phyloP scores from a whole-genome alignment of 2,329 filamentous ascomycete species.

The Phyllosticta citriasiana region DNA sequence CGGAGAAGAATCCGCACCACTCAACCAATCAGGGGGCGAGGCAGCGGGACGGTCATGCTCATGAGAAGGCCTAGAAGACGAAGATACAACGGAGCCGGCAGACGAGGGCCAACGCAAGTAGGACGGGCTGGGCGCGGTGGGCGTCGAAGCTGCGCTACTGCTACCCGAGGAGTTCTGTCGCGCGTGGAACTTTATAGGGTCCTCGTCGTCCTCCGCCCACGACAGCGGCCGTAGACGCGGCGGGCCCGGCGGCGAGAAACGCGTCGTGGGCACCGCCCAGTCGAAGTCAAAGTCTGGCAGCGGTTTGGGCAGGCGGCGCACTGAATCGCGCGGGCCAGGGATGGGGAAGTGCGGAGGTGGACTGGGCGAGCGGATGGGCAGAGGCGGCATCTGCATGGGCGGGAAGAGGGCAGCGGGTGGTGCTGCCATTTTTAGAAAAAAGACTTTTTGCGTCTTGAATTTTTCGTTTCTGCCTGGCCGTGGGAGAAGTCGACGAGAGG shows the following conservation, averaged over 20 bases:
- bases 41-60: neutral
- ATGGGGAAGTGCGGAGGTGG: constrained; percentile 7
- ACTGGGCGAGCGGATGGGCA: constrained; percentile 2
- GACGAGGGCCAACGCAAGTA: neutral
- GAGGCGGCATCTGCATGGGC: neutral
- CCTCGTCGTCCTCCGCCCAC: neutral
- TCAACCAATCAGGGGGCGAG: neutral
- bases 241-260: neutral
- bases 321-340: neutral
- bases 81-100: neutral
- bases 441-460: neutral
- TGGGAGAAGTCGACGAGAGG: neutral
- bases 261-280: neutral
- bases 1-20: neutral
- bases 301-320: constrained; percentile 3
- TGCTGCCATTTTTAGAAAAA: neutral
- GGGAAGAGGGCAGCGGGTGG: neutral
- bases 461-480: neutral
- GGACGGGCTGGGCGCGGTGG: neutral
- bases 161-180: neutral
- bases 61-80: neutral
- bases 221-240: neutral
- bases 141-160: neutral
- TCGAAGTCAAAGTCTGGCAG: neutral
- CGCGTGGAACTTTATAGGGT: neutral